phyloP scores from a whole-genome alignment of 352 stramenopile genomes.

The Phytophthora crassamura region DNA sequence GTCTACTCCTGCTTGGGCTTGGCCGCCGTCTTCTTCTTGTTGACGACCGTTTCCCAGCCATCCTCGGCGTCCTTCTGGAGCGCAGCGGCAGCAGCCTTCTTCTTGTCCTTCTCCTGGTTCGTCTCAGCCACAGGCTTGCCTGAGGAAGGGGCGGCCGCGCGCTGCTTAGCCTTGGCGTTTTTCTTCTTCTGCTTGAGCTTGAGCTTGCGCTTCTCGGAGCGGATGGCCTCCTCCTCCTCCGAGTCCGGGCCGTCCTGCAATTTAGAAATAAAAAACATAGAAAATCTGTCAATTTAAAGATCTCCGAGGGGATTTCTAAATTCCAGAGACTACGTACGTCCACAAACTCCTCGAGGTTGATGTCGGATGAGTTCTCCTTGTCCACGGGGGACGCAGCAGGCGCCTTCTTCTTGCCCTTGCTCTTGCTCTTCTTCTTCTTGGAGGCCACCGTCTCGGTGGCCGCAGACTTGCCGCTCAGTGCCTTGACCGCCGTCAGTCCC shows the following conservation, averaged over 20 bases:
- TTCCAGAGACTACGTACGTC: constrained; percentile 26
- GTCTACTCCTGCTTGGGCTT: constrained; percentile 70
- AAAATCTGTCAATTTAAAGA: constrained; percentile 2
- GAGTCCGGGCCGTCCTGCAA: constrained; percentile 74
- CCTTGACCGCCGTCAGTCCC: constrained; percentile 75
- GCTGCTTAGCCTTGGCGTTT: constrained; percentile 80
- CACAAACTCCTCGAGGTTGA: constrained; percentile 81
- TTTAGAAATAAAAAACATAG: neutral
- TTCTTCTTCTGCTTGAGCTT: constrained; percentile 87
- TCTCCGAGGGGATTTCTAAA: neutral
- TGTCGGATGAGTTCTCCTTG: constrained; percentile 43
- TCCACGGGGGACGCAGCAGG: constrained; percentile 21
- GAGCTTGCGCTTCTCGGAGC: constrained; percentile 79
- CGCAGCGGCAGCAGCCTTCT: constrained; percentile 43
- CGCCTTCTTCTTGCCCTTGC: constrained; percentile 67
- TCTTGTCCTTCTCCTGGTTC: constrained; percentile 63
- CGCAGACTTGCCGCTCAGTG: constrained; percentile 50
- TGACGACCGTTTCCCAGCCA: constrained; percentile 83
- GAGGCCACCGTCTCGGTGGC: constrained; percentile 26
- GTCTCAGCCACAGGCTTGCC: constrained; percentile 35
- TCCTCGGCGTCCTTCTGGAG: constrained; percentile 77
- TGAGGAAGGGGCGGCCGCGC: constrained; percentile 22
- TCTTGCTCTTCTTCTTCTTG: constrained; percentile 71
- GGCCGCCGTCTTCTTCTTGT: constrained; percentile 59
- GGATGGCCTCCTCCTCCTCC: constrained; percentile 80